Base-by-base conservation (phyloP, 2,329 filamentous ascomycete species). In the Ascocoryne sarcoides region DNA sequence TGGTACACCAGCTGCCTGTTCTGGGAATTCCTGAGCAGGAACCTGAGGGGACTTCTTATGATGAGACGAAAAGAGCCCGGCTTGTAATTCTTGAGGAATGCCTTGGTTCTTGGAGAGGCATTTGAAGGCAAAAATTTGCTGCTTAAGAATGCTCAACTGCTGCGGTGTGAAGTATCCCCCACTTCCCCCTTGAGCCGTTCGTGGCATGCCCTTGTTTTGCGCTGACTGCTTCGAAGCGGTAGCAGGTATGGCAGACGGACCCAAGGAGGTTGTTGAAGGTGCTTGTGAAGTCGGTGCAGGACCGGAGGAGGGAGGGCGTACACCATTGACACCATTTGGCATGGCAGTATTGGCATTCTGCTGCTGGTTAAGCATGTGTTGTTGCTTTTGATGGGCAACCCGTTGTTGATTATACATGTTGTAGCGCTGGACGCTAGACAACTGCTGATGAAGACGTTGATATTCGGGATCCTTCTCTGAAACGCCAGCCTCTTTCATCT, bases 61-160 rank as follows among this genome's bases (percentile, higher is more conserved):
- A 36, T 82, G 77, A 43, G 83, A 79, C 32, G 82, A 73, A 59
- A 89, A 94, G 28, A 96, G 79, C 36, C 84, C 78, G 56, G 90
- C 84, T 59, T 94, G 87, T 49, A 95, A 75, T 47, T 77, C 73
- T 20, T 75, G 64, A 1, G 90, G 87, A 3, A 96, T 77, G 1
- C 88, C 82, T 10, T 83, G 71, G 52, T 95, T 95, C 62, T 92
- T 93, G 4, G 85, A 82, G 3, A 98, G 70, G 50, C 88, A 73
- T 63, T 93, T 93, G 65, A 95, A 96, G 0, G 90, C 89, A 53
- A 82, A 73, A 37, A 96, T 95, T 60, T 98, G 92, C 50, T 84
- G 81, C 45, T 86, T 75, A 8, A 98, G 67, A 32, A 85, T 76
- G 17, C 74, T 71, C 33, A 95, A 67, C 60, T 98, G 92, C 42